Conservation (phyloP, 371 early-diverging fungal genomes). For the Mortierella sp. region DNA sequence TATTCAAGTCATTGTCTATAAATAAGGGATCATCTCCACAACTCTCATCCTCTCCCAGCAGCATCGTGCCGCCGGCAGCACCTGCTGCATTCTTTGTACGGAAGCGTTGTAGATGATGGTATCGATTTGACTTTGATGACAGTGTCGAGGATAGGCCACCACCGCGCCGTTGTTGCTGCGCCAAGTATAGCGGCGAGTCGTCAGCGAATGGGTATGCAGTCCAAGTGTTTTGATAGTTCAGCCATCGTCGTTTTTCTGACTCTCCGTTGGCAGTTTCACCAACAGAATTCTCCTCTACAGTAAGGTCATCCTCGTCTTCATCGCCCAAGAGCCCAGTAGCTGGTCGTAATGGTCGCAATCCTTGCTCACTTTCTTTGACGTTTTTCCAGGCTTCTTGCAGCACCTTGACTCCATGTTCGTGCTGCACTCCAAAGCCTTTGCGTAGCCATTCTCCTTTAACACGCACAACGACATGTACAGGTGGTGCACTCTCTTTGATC, state of each 20-base stretch:
- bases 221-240: slow-evolving; percentile 49
- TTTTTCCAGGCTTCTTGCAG: slow-evolving; percentile 52
- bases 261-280: slow-evolving; percentile 4
- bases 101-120: slow-evolving; percentile 11
- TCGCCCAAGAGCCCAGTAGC: background rate
- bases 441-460: slow-evolving; percentile 52
- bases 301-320: slow-evolving; percentile 16
- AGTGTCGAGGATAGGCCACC: background rate
- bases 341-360: slow-evolving; percentile 34
- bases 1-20: slow-evolving; percentile 49
- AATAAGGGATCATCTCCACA: slow-evolving; percentile 55
- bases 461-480: slow-evolving; percentile 43
- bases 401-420: slow-evolving; percentile 38
- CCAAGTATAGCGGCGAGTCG: slow-evolving; percentile 37
- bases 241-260: slow-evolving; percentile 40
- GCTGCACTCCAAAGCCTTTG: slow-evolving; percentile 52
- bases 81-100: background rate
- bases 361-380: slow-evolving; percentile 46
- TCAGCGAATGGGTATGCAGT: slow-evolving; percentile 51
- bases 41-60: slow-evolving; percentile 31
- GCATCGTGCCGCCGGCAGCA: background rate
- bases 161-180: slow-evolving; percentile 42
- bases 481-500: slow-evolving; percentile 26
- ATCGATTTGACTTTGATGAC: slow-evolving; percentile 19
- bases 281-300: background rate